Conservation (phyloP, 2,329 filamentous ascomycete species). For the Verticillium dahliae region DNA sequence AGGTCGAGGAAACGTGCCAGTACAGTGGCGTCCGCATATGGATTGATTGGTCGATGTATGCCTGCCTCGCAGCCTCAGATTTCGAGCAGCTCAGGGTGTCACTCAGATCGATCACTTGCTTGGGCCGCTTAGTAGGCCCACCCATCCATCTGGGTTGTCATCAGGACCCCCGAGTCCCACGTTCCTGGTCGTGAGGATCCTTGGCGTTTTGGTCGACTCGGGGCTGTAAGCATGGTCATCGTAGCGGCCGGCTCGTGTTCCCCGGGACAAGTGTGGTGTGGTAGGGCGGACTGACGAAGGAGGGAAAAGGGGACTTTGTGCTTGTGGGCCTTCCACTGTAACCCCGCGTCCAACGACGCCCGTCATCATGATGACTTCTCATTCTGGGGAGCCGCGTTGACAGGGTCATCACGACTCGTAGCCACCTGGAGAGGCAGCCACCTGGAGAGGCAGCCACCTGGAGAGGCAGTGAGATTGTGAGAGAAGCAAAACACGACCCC, state of each 20-base stretch:
- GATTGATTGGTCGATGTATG: conserved; percentile 3
- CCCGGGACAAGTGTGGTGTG: not conserved
- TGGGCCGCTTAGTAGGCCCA: not conserved
- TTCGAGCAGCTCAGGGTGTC: not conserved
- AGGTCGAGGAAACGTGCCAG: not conserved
- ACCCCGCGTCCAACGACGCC: not conserved
- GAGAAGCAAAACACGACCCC: not conserved
- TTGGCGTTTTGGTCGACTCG: not conserved
- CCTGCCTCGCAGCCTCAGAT: conserved; percentile 7
- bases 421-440: not conserved
- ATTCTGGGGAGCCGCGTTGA: not conserved
- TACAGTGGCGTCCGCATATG: not conserved
- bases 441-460: no score
- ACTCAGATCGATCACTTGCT: conserved; percentile 2
- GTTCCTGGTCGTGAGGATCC: not conserved
- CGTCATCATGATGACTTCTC: not conserved
- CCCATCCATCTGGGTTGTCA: not conserved
- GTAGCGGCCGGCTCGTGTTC: not conserved
- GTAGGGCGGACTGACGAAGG: not conserved
- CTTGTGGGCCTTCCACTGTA: not conserved
- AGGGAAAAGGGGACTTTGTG: not conserved
- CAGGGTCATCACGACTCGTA: no score
- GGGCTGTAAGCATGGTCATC: not conserved
- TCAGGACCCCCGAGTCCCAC: not conserved
- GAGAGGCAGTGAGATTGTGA: not conserved